Percentiles rank a stretch among this genome's conserved stretches.
Evolutionary conservation across 2,329 filamentous ascomycete species (phyloP).

Genomic region (Amauroascus niger): DNA sequence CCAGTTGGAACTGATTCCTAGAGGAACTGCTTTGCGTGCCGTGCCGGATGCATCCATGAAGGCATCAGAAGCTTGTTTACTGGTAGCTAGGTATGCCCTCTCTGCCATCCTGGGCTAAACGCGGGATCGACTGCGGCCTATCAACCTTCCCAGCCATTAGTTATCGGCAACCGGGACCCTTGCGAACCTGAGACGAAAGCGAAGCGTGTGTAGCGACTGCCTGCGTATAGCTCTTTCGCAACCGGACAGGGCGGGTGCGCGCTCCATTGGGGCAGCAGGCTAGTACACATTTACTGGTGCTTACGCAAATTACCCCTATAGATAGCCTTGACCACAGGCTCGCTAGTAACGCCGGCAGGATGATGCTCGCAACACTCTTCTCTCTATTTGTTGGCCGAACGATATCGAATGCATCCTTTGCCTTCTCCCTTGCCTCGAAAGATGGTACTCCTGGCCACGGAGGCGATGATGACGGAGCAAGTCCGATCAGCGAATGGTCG

Average conservation of each 20-base stretch:
- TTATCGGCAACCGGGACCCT: background rate
- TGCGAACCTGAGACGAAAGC: background rate
- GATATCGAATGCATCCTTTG: background rate
- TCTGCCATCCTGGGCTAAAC: background rate
- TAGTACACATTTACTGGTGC: background rate
- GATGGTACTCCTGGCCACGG: background rate
- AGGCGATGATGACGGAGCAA: constrained; percentile 1
- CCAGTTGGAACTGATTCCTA: background rate
- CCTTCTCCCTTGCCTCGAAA: background rate
- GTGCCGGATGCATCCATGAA: background rate
- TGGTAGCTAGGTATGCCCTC: background rate
- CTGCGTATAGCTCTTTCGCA: background rate
- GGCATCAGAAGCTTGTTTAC: background rate
- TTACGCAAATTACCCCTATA: background rate
- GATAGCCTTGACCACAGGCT: background rate
- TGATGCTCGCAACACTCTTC: constrained; percentile 4
- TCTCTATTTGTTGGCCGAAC: constrained; percentile 8
- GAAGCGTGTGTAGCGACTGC: background rate
- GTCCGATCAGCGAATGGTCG: constrained; percentile 40
- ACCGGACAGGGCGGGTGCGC: background rate
- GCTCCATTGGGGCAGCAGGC: background rate
- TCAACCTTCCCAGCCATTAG: background rate
- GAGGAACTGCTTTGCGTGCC: background rate
- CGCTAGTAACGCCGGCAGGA: background rate
- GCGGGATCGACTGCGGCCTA: constrained; percentile 1